A percentile compares a stretch with the other conserved stretches of the same genome.
Evolutionary conservation across 257 asterid species (phyloP).

Genomic region (Fraxinus excelsior): DNA sequence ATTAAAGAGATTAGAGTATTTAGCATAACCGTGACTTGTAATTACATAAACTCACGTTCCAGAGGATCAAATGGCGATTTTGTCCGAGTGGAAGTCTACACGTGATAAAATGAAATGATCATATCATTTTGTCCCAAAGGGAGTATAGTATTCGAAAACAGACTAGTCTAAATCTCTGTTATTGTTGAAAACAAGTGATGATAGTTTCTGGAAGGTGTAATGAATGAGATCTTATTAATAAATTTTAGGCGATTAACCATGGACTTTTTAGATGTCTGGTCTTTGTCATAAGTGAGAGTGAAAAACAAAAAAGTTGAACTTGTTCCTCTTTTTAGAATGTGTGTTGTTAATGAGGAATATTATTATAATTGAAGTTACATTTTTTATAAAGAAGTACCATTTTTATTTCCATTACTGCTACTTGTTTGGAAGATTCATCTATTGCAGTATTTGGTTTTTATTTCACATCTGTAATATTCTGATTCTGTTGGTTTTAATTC

Average conservation of each 20-base stretch:
- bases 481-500: slow-evolving; percentile 1
- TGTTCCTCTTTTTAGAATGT: not conserved
- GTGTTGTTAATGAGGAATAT: slow-evolving; percentile 1
- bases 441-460: slow-evolving; percentile 9
- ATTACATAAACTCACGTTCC: not conserved
- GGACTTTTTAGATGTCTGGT: not conserved
- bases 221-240: not conserved
- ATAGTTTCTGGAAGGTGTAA: not conserved
- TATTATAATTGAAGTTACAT: not conserved
- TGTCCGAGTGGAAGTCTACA: no score
- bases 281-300: not conserved
- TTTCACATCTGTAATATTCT: not conserved
- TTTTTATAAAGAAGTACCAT: slow-evolving; percentile 10
- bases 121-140: not conserved
- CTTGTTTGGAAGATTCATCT: slow-evolving; percentile 19
- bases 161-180: not conserved
- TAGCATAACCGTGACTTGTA: not conserved
- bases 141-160: not conserved
- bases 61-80: no score
- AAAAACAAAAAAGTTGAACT: not conserved
- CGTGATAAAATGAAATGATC: not conserved
- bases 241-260: not conserved
- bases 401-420: slow-evolving; percentile 14
- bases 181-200: not conserved
- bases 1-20: not conserved